A percentile compares a stretch with the other conserved stretches of the same genome.
These are phyloP conservation scores for Hypoxylon sp. DNA, from an alignment of 2,329 filamentous ascomycete genomes.

Conservation along the genomic window DNA sequence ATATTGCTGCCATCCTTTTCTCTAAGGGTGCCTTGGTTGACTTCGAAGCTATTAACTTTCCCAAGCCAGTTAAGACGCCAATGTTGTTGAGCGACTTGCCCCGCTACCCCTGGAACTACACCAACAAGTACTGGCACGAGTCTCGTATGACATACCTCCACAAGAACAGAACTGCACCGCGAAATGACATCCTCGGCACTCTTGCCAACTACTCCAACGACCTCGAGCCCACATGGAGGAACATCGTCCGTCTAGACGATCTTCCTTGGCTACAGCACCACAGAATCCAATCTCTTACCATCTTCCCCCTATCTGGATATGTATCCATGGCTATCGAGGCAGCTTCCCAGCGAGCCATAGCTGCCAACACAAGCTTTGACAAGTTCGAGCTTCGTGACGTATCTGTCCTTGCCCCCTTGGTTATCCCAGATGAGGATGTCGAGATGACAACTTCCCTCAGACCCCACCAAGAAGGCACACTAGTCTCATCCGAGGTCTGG, in stretches of 20 bases:
- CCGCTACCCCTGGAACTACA: slow-evolving; percentile 59
- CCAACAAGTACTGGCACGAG: slow-evolving; percentile 58
- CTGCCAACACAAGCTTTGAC: slow-evolving; percentile 47
- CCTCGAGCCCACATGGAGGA: slow-evolving; percentile 59
- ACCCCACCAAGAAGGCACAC: slow-evolving; percentile 52
- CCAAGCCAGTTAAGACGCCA: slow-evolving; percentile 47
- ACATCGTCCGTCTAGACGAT: slow-evolving; percentile 57
- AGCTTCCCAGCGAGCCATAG: slow-evolving; percentile 48
- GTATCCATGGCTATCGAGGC: slow-evolving; percentile 62
- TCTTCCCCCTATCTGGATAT: slow-evolving; percentile 64
- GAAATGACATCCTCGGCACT: slow-evolving; percentile 58
- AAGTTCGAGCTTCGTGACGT: slow-evolving; percentile 59
- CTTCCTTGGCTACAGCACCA: slow-evolving; percentile 68
- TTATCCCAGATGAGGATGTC: slow-evolving; percentile 58
- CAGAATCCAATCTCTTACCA: slow-evolving; percentile 62
- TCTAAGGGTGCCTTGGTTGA: slow-evolving; percentile 55
- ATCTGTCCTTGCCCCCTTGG: slow-evolving; percentile 55
- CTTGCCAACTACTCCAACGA: slow-evolving; percentile 55
- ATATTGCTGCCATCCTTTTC: slow-evolving; percentile 56
- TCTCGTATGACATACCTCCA: slow-evolving; percentile 54
- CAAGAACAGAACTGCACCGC: slow-evolving; percentile 51
- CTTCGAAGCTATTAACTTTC: slow-evolving; percentile 58
- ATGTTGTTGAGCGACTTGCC: slow-evolving; percentile 55
- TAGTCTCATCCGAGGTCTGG: slow-evolving; percentile 56
- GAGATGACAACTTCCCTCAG: slow-evolving; percentile 60